Base-by-base conservation (phyloP, 2,329 filamentous ascomycete genomes). In the Colletotrichum graminicola region DNA sequence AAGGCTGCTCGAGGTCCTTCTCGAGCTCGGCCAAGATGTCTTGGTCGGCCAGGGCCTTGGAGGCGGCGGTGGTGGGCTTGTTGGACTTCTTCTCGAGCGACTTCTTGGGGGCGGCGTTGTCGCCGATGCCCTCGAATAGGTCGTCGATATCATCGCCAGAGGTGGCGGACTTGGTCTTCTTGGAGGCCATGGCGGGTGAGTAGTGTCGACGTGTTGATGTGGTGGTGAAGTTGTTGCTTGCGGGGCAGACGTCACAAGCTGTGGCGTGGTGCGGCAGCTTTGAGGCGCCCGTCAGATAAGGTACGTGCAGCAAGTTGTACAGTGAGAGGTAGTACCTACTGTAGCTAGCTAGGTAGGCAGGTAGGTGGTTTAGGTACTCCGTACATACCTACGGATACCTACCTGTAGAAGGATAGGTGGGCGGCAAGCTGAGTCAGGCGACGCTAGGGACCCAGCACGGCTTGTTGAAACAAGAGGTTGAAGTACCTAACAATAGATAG, bases 21-120 rank as follows among this genome's bases (percentile, higher is more conserved):
- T 97, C 94, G 73, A 98, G 89, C 76, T 98, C 95, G 73, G 94
- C 94, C 49, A 98, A 88, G 69, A 95, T 90, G 79, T 97, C 94
- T 76, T 93, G 88, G 76, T 91, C 87, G 76, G 80, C 77, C 78
- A 81, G 82, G 62, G 83, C 77, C 79, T 87, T 88, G 75, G 84
- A 81, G 65, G 84, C 80, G 66, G 86, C 82, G 65, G 87, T 86
- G 74, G 85, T 82, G 73, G 85, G 79, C 77, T 87, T 87, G 76
- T 87, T 87, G 76, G 80, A 67, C 60, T 79, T 72, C 78, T 84
- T 85, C 72, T 79, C 63, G 70, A 80, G 74, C 23, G 83, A 74
- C 78, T 89, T 89, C 78, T 87, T 86, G 68, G 80, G 75, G n/a
- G 79, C 82, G 73, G 80, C 78, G 67, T 89, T 86, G 75, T 87